phyloP scores from a whole-genome alignment of 495 filamentous ascomycete species.

The Chaetomium cochliodes region DNA sequence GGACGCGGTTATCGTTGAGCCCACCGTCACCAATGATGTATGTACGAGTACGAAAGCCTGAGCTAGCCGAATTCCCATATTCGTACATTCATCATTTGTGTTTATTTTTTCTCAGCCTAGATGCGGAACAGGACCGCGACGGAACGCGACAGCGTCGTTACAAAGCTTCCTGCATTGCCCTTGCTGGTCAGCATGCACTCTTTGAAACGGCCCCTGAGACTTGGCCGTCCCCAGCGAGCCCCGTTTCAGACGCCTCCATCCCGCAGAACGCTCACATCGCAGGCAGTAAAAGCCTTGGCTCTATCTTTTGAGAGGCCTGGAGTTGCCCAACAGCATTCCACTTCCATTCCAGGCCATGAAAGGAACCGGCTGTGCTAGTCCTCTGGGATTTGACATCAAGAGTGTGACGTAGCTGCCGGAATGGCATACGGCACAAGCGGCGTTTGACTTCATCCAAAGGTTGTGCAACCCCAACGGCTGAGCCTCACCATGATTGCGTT shows the following conservation, averaged over 20 bases:
- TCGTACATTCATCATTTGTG: neutral
- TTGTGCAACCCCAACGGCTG: neutral
- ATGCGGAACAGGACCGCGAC: neutral
- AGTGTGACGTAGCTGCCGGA: neutral
- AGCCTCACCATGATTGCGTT: neutral
- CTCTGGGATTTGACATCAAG: too few relatives aligned
- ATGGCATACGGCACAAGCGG: neutral
- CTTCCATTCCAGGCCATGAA: too few relatives aligned
- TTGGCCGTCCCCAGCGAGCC: neutral
- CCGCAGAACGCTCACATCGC: neutral
- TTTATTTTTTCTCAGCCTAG: neutral
- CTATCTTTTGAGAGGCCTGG: too few relatives aligned
- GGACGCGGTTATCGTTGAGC: too few relatives aligned
- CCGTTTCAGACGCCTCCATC: conserved; percentile 8
- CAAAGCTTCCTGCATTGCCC: neutral
- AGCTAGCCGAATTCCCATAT: neutral
- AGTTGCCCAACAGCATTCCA: too few relatives aligned
- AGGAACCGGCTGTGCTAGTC: too few relatives aligned
- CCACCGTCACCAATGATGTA: too few relatives aligned
- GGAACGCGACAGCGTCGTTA: neutral
- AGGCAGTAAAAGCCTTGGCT: neutral
- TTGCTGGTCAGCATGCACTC: neutral
- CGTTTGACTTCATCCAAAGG: neutral
- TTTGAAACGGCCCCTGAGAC: conserved; percentile 2
- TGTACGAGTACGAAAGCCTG: too few relatives aligned